Base-by-base conservation (phyloP, 768 basidiomycete genomes). In the Lepiota subincarnata region DNA sequence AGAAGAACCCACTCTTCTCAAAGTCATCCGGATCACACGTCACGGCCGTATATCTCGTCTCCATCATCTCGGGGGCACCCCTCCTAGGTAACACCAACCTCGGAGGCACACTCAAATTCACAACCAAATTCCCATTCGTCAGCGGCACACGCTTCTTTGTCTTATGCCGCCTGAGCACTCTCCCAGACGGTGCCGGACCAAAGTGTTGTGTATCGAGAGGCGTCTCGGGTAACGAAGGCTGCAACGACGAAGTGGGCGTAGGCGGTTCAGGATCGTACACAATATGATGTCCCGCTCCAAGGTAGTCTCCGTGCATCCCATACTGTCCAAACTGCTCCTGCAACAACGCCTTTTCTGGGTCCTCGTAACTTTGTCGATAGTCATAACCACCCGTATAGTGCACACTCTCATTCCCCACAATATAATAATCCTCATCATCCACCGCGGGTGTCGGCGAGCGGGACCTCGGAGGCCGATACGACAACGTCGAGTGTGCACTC, bases 21-120 rank as follows among this genome's bases (percentile, higher is more conserved):
- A 95, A 97, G 31, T 95, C 87, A 64, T 98, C 90, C 1, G 95
- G 94, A 64, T 94, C 92, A 66, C 93, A 92, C 8, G 93, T 97
- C 4, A 95, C 88, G 0, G 92, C 93, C 4, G 94, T 93, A 66
- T 87, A 92, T 55, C 89, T 76, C 19, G 84, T 82, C 64, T 81
- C 78, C 59, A 73, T 82, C 64, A 86, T 89, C 68, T 94, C 90
- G 41, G 81, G 75, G 60, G 86, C 80, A 53, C 86, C 81, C 42
- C 78, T 69, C 62, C 88, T 68, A 26, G 89, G 86, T 55, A 97
- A 68, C 16, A 93, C 81, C 37, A 98, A 75, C 61, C 87, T 87
- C 2, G 89, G 84, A 6, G 95, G 95, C 1, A 97, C 89, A 43
- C 82, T 78, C 52, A 94, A 73, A 59, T 94, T 86, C 13, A 94